phyloP scores from a whole-genome alignment of 176 grass and related monocot species.

The Alopecurus myosuroides region DNA sequence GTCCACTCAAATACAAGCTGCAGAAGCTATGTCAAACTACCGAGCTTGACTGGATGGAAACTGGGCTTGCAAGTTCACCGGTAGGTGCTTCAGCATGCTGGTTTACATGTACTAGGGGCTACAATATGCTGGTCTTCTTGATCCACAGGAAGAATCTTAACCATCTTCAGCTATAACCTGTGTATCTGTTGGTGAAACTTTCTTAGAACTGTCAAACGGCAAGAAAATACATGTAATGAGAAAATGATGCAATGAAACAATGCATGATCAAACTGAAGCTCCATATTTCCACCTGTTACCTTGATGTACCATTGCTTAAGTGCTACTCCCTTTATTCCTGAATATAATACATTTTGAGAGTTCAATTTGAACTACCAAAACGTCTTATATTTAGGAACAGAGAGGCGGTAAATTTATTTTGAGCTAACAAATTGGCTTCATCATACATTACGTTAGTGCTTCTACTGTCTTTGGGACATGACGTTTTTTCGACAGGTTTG shows the following conservation, averaged over 20 bases:
- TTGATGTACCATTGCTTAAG: too few relatives aligned
- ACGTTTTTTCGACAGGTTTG: too few relatives aligned
- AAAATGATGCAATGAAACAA: neutral
- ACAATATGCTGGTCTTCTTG: neutral
- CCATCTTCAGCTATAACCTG: neutral
- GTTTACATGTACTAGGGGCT: too few relatives aligned
- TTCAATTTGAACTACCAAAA: too few relatives aligned
- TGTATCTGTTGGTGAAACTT: neutral
- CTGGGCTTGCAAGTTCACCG: neutral
- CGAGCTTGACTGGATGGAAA: neutral
- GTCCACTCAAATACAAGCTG: neutral
- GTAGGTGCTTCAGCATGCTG: too few relatives aligned
- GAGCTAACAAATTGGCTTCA: neutral
- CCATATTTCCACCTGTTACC: neutral
- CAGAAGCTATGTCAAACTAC: neutral
- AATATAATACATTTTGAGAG: too few relatives aligned
- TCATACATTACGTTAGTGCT: neutral
- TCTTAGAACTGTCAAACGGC: neutral
- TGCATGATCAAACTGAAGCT: neutral
- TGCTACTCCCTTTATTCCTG: too few relatives aligned
- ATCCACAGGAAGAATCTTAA: neutral
- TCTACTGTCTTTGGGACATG: neutral
- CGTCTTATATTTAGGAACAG: too few relatives aligned
- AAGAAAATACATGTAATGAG: neutral
- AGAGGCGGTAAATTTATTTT: too few relatives aligned